Conservation (phyloP, 2,329 filamentous ascomycete species). For the Apiospora marii region DNA sequence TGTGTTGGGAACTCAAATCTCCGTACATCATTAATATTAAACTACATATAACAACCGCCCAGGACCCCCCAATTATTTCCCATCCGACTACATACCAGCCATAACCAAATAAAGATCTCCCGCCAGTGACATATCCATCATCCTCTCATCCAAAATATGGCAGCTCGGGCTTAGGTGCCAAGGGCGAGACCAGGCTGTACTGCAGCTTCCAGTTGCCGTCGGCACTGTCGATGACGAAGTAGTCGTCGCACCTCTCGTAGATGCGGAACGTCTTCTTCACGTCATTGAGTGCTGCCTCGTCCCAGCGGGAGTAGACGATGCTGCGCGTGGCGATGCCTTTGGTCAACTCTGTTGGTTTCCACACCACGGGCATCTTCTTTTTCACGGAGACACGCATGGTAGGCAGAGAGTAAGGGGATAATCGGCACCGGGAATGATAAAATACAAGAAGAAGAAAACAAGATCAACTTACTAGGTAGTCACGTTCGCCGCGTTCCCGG, state of each 20-base stretch:
- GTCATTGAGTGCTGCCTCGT: not conserved
- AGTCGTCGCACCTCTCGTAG: constrained; percentile 18
- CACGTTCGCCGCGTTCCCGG: constrained; percentile 11
- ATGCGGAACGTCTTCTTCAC: constrained; percentile 1
- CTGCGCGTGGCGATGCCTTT: not conserved
- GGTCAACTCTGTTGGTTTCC: not conserved
- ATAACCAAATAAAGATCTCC: not conserved
- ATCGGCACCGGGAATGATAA: not conserved
- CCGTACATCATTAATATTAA: not conserved
- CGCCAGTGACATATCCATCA: not conserved
- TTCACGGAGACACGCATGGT: not conserved
- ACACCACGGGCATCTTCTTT: too few relatives aligned
- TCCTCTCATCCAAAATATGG: not conserved
- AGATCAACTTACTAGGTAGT: not conserved
- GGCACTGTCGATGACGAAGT: not conserved
- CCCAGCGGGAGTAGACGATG: constrained; percentile 19
- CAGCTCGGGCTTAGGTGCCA: not conserved
- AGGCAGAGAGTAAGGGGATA: too few relatives aligned
- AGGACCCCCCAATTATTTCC: not conserved
- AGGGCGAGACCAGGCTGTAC: constrained; percentile 4
- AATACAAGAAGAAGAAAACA: not conserved
- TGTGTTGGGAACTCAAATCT: not conserved
- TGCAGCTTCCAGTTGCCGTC: constrained; percentile 22
- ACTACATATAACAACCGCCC: not conserved
- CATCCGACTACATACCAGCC: not conserved